Conservation (phyloP, 768 basidiomycete genomes). For the Calvatia gigantea region DNA sequence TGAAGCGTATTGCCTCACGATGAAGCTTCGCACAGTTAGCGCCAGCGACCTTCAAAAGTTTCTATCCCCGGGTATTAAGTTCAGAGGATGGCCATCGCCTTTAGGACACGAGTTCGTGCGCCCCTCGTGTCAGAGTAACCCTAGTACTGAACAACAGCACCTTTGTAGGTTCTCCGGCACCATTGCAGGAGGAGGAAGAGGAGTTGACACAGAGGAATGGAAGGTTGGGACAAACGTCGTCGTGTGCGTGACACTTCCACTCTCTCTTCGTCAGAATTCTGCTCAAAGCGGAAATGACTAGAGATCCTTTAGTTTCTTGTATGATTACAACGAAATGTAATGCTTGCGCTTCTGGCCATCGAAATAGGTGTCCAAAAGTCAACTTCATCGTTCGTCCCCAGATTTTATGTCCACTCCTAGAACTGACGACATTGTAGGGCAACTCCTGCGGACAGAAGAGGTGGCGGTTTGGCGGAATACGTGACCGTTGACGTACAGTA, state of each 20-base stretch:
- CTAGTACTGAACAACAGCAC: not conserved
- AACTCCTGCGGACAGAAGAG: conserved; percentile 27
- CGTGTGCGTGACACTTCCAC: conserved; percentile 21
- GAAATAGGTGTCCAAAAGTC: conserved; percentile 29
- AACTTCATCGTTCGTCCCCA: conserved; percentile 32
- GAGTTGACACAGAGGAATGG: conserved; percentile 28
- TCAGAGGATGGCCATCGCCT: conserved; percentile 6
- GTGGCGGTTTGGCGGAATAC: conserved; percentile 45
- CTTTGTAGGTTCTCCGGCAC: conserved; percentile 30
- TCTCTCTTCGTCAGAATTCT: not conserved
- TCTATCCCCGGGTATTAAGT: not conserved
- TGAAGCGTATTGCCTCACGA: not conserved
- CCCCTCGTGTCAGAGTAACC: not conserved
- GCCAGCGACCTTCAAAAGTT: conserved; percentile 3
- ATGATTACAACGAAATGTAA: conserved; percentile 28
- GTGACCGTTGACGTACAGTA: conserved; percentile 30
- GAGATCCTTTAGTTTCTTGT: conserved; percentile 42
- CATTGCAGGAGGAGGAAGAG: conserved; percentile 29
- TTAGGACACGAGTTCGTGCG: conserved; percentile 4
- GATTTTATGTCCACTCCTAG: not conserved
- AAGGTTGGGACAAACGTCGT: conserved; percentile 30
- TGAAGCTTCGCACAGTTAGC: not conserved
- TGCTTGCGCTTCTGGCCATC: conserved; percentile 27
- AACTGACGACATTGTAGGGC: conserved; percentile 21
- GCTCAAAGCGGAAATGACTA: not conserved